Evolutionary conservation across 345 rosid species (phyloP), one percentile per base, ranked within the genome.

Genomic region (Rhodomyrtus tomentosa): DNA sequence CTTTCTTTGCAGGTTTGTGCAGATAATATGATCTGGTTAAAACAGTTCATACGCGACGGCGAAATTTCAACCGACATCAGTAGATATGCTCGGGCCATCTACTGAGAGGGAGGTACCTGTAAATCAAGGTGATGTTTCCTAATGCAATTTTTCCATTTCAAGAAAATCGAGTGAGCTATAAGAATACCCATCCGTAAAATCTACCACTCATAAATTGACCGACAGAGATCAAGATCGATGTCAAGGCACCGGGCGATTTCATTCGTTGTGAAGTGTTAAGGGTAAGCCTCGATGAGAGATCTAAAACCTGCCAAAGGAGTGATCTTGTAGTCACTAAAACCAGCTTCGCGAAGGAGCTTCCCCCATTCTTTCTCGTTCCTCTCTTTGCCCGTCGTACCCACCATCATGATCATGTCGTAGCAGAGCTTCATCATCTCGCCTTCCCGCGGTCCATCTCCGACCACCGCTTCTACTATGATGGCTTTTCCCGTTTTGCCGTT

Each of bases 211-310:
- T 49, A 48, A 48, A 10, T 12, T 49, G 13, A 49, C 50, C 50
- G 50, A 11, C 13, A 49, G 13, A 49, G 50, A 49, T 7, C 45
- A 81, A 52, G 48, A 81, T 14, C 36, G 83, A 36, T 18, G 83
- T 9, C n/a, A 22, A 38, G 42, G 40, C 58, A 51, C 83, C 40
- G 21, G 20, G 12, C 2, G 52, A 51, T 52, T 29, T 18, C 83
- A 51, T 36, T 8, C 20, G 45, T 32, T 36, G 7, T 20, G 12
- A 36, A 51, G 24, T 4, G 27, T 88, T 55, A 91, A 40, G 93
- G 91, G 68, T 89, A 90, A 83, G 90, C 89, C 88, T 91, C 91
- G 82, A 93, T 90, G 22, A 90, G 83, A 36, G 93, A 91, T 84
- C 92, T 91, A 25, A 90, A 54, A 29, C 92, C 92, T n/a, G 89